A percentile compares a stretch with the other conserved stretches of the same genome.
Evolutionary conservation across 2,329 filamentous ascomycete genomes (phyloP).

Genomic region (Colletotrichum sp.): DNA sequence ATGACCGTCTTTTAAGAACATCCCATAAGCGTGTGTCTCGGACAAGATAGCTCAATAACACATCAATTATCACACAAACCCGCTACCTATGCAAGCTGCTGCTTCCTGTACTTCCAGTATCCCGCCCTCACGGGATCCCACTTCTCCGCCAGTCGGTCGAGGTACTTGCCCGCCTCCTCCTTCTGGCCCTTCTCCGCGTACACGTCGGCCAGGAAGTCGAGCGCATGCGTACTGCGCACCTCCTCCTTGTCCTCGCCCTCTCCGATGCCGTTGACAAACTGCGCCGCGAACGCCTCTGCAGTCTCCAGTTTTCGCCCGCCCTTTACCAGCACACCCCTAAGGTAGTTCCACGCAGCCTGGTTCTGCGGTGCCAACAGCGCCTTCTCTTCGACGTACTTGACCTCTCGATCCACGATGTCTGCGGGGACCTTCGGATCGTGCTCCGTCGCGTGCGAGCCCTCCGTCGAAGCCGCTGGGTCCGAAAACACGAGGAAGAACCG

Average conservation of each 20-base stretch:
- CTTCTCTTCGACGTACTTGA: constrained; percentile 75
- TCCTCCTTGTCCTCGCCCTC: constrained; percentile 50
- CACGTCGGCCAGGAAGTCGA: constrained; percentile 77
- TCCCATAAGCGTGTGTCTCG: not conserved
- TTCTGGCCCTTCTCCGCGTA: constrained; percentile 62
- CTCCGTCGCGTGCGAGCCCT: constrained; percentile 53
- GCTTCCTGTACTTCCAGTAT: constrained; percentile 78
- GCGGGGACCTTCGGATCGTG: constrained; percentile 63
- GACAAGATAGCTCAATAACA: not conserved
- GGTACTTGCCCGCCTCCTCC: constrained; percentile 69
- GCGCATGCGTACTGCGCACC: constrained; percentile 67
- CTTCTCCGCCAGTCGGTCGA: constrained; percentile 78
- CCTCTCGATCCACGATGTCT: constrained; percentile 74
- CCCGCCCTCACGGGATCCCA: constrained; percentile 92
- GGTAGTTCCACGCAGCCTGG: constrained; percentile 92
- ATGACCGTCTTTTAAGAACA: not conserved
- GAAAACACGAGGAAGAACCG: constrained; percentile 91
- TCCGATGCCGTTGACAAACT: constrained; percentile 56
- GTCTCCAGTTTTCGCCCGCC: constrained; percentile 56
- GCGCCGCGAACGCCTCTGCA: constrained; percentile 53
- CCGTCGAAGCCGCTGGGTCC: constrained; percentile 56
- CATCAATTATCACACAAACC: not conserved
- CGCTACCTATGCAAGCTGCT: constrained; percentile 23
- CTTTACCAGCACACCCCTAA: constrained; percentile 76
- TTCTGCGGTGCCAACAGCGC: constrained; percentile 88